A percentile compares a stretch with the other conserved stretches of the same genome.
These are phyloP conservation scores for Chrysoporthe deuterocubensis DNA, from an alignment of 2,329 filamentous ascomycete species.

Conservation along the genomic window DNA sequence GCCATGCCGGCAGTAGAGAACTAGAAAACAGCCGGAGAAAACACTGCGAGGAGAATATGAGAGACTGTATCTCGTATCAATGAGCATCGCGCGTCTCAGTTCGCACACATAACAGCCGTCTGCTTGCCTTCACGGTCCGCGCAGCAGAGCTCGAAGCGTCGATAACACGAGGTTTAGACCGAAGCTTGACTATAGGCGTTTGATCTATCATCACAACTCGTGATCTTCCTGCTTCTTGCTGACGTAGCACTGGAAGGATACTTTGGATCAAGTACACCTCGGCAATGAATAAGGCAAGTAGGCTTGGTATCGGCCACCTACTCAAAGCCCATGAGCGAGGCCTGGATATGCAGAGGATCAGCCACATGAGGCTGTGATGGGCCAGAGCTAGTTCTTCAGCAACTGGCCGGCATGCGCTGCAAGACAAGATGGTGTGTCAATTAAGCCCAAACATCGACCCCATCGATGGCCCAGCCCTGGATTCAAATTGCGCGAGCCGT, in stretches of 20 bases:
- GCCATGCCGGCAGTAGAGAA: neutral
- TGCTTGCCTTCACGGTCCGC: neutral
- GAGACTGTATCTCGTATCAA: neutral
- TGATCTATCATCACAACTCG: neutral
- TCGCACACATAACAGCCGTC: neutral
- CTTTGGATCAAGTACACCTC: neutral
- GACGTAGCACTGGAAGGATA: neutral
- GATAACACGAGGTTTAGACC: neutral
- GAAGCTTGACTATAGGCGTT: too few relatives aligned
- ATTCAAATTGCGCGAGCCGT: slow-evolving; percentile 24
- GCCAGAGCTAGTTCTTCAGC: slow-evolving; percentile 11
- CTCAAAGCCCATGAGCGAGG: neutral
- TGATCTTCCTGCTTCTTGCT: neutral
- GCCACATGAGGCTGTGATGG: slow-evolving; percentile 22
- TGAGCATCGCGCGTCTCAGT: neutral
- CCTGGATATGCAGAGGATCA: neutral
- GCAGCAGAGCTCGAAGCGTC: neutral
- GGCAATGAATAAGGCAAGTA: neutral
- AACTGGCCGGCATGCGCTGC: slow-evolving; percentile 18
- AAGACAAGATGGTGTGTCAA: slow-evolving; percentile 16
- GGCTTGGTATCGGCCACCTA: too few relatives aligned
- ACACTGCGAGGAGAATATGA: neutral
- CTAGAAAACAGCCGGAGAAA: neutral
- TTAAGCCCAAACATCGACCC: slow-evolving; percentile 3
- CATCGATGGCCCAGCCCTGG: slow-evolving; percentile 7